Evolutionary conservation across 1,139 yeast species (phyloP), one percentile per base, ranked within the genome.

Genomic region (Candida glucosophila): DNA sequence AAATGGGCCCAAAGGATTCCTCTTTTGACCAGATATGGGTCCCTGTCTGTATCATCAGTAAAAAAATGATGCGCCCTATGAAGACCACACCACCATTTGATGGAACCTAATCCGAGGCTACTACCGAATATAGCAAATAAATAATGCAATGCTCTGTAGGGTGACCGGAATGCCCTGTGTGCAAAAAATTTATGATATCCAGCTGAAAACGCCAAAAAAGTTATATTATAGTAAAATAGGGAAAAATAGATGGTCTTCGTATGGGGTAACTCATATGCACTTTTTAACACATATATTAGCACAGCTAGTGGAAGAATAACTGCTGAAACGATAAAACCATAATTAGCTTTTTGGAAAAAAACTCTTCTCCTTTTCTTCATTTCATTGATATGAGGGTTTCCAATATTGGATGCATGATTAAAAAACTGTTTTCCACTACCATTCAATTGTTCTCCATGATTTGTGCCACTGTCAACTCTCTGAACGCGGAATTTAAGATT

Each of bases 31-130:
- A 69, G 70, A 40, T 75, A 77, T 0, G 88, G 86, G 43, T 78
- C 86, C 23, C 61, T 55, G 30, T 76, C 82, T 0, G 80, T 72
- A 36, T 77, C 82, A 36, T 63, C 80, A 41, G 61, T 73, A 33
- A 46, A 73, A 29, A 76, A 67, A 41, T 78, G 86, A 44, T 78
- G 86, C 0, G 81, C 81, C 28, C 81, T 50, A 47, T 78, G 88
- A 19, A 75, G 54, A 0, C 74, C 55, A 2, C 76, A 75, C 80
- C 83, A 77, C 57, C 71, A 63, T 30, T 69, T 55, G 2, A 72
- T 67, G 1, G 77, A 59, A 0, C 85, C 83, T 7, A 78, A 44
- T 0, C 86, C 85, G 10, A 70, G 60, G 33, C 78, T 67, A 11
- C 74, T 55, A 2, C 81, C 80, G 28, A 76, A 52, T 1, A 73